Base-by-base conservation (phyloP, 148 eudicot genomes). In the Chenopodium formosanum region DNA sequence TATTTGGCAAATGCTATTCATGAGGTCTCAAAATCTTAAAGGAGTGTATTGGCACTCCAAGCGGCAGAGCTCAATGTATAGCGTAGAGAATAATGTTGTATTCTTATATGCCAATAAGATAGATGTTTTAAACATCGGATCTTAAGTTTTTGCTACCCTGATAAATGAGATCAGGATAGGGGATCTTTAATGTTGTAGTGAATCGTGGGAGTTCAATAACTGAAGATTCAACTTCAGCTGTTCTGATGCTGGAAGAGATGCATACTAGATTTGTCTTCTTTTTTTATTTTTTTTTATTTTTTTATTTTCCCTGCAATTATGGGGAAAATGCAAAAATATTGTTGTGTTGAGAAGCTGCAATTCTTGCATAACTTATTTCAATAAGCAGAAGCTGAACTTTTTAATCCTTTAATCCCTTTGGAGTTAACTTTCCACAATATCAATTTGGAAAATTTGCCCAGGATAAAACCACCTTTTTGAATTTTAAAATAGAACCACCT, bases 1-100 rank as follows among this genome's bases (percentile, higher is more conserved):
- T 94, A 94, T 85, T 75, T 96, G 90, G 98, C 99, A 40, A 92
- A 94, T 82, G 99, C 98, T 27, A 92, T 96, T 79, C 91, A 94
- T 82, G 97, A 92, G 86, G 98, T 96, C 69, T 89, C 98, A 70
- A 96, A 90, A 85, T 88, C 91, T 69, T 84, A 25, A 81, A 20
- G 75, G 60, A 40, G 69, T 20, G 23, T 9, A 50, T 40, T 40
- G 53, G 74, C 65, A 79, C 48, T 12, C 27, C 81, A 22, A 20
- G 73, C 48, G 4, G 40, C 16, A 46, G 58, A 56, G 17, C 17
- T 12, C 3, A 17, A 2, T 56, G 12, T 73, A 44, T n/a, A 47
- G 23, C 22, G 11, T 9, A 56, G 68, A 29, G 50, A 32, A 62
- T 56, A 56, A 8, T 56, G 62, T 17, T 56, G 62, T 56, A 14